Evolutionary conservation across 305 asterid genomes (phyloP).

Genomic region (Lippia alba): DNA sequence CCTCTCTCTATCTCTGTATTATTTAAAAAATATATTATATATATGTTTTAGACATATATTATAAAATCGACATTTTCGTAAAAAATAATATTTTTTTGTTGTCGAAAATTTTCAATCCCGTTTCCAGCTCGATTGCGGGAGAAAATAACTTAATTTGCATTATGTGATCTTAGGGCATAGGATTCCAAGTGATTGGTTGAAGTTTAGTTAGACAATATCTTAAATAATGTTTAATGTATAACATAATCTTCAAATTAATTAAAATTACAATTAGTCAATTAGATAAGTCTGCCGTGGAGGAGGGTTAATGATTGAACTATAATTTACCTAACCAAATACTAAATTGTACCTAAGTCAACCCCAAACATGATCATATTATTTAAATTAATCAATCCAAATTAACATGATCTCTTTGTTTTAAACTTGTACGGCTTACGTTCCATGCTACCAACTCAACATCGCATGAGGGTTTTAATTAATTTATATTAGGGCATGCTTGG

Average conservation of each 20-base stretch:
- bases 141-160: conserved; percentile 9
- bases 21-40: too few species aligned
- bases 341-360: conserved; percentile 43
- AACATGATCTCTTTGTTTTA: background rate
- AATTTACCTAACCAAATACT: conserved; percentile 46
- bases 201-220: conserved; percentile 44
- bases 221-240: conserved; percentile 31
- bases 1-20: too few species aligned
- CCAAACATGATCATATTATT: conserved; percentile 11
- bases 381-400: conserved; percentile 11
- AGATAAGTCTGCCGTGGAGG: conserved; percentile 18
- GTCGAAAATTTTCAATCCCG: too few species aligned
- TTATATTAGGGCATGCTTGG: conserved; percentile 1
- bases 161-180: conserved; percentile 43
- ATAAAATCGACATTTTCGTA: too few species aligned
- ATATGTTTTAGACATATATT: too few species aligned
- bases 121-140: background rate
- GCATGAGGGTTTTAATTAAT: background rate
- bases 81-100: too few species aligned
- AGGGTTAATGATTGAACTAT: conserved; percentile 39
- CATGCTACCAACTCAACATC: background rate
- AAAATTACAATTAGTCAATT: conserved; percentile 9
- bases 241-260: conserved; percentile 9
- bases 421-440: conserved; percentile 9
- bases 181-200: conserved; percentile 60